These are phyloP conservation scores for Penicillium paxilli DNA, from an alignment of 495 filamentous ascomycete genomes.

Conservation along the genomic window DNA sequence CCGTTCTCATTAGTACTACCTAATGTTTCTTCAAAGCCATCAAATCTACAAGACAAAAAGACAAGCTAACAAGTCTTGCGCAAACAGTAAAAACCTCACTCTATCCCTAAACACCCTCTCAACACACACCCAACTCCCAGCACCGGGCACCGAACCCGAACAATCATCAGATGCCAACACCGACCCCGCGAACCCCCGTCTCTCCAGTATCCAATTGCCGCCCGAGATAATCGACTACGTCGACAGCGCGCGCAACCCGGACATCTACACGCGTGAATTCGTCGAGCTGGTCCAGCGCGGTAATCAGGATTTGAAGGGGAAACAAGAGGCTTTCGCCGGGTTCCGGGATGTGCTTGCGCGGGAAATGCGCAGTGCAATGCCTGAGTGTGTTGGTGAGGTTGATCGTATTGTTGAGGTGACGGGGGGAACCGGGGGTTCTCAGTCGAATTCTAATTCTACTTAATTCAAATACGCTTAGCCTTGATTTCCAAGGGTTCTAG, in stretches of 20 bases:
- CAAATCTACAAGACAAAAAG: neutral
- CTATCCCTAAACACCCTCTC: constrained; percentile 39
- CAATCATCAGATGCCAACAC: constrained; percentile 28
- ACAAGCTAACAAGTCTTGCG: neutral
- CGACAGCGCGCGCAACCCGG: constrained; percentile 88
- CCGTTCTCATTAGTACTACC: no score
- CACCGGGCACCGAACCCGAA: constrained; percentile 5
- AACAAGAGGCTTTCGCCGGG: constrained; percentile 71
- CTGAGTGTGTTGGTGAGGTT: constrained; percentile 73
- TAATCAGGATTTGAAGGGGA: constrained; percentile 85
- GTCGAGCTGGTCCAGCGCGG: constrained; percentile 83
- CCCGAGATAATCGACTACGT: constrained; percentile 94
- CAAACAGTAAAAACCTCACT: constrained; percentile 45
- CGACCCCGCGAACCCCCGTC: constrained; percentile 46
- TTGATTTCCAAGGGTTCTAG: no score
- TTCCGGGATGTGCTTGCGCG: constrained; percentile 81
- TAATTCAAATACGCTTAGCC: neutral
- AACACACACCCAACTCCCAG: constrained; percentile 33
- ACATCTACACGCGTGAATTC: constrained; percentile 97
- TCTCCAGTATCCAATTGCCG: constrained; percentile 62
- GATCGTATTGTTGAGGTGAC: constrained; percentile 56
- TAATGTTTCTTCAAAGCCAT: no score
- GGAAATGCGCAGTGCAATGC: constrained; percentile 77
- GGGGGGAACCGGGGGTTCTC: constrained; percentile 9
- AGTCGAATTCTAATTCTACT: neutral